Evolutionary conservation across 2,329 filamentous ascomycete species (phyloP), one percentile per base, ranked within the genome.

Genomic region (Xylariaceae sp.): DNA sequence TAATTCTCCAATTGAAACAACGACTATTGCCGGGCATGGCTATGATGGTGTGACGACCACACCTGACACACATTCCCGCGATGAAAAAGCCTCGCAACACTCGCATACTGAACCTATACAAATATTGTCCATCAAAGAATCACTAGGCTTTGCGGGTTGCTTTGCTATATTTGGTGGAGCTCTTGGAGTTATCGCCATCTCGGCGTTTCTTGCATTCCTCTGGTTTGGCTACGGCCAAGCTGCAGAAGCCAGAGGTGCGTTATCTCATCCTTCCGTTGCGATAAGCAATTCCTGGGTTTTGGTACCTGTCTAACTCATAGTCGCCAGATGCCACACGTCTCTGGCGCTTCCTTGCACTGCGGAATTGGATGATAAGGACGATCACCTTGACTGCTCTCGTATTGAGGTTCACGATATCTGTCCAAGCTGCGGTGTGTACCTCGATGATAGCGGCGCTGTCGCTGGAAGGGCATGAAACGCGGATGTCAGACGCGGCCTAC

Each of bases 171-270:
- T 54, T 2, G 52, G 52, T n/a, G 55, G 55, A 5, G 45, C 50
- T 17, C 12, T 47, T 6, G 41, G 43, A 16, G 38, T 53, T 5
- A 31, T 57, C 9, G 52, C 40, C 4, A 44, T 53, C 33, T 18
- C 50, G 10, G 47, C 42, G 5, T 55, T 57, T 28, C 45, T 55
- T 18, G 19, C 34, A 5, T 57, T 57, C 19, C 52, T 57, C 17
- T 57, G 55, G 55, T 57, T 46, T 47, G 55, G 55, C 6, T 45
- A 55, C 12, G 55, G 55, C 5, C n/a, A n/a, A n/a, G n/a, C n/a
- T n/a, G n/a, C n/a, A n/a, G n/a, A n/a, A n/a, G n/a, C n/a, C n/a
- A n/a, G n/a, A n/a, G n/a, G n/a, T n/a, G n/a, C n/a, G n/a, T n/a
- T n/a, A n/a, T n/a, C n/a, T n/a, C n/a, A n/a, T n/a, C n/a, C n/a